These are phyloP conservation scores for Suillus sp. DNA, from an alignment of 768 basidiomycete genomes.

Conservation along the genomic window DNA sequence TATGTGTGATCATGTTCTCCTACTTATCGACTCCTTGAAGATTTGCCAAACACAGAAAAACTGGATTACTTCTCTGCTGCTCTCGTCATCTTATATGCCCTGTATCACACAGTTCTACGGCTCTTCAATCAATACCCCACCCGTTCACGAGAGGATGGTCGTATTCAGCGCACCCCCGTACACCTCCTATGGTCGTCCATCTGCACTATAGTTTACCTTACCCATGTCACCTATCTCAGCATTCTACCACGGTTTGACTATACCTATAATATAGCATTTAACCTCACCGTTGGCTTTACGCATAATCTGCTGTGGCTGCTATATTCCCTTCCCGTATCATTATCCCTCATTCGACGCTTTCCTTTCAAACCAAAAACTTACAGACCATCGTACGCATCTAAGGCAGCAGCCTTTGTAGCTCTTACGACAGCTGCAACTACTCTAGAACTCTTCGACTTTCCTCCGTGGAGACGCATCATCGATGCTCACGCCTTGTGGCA, in stretches of 20 bases:
- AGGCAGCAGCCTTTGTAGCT: constrained; percentile 61
- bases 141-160: constrained; percentile 25
- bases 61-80: constrained; percentile 96
- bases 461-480: constrained; percentile 70
- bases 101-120: constrained; percentile 79
- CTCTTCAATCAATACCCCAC: constrained; percentile 70
- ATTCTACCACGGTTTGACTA: constrained; percentile 86
- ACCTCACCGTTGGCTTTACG: constrained; percentile 68
- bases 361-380: constrained; percentile 56
- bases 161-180: constrained; percentile 18
- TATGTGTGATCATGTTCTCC: constrained; percentile 8
- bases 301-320: constrained; percentile 85
- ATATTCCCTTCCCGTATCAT: constrained; percentile 60
- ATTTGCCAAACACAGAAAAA: constrained; percentile 81
- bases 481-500: constrained; percentile 98
- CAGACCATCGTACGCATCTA: constrained; percentile 54
- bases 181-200: constrained; percentile 47
- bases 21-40: constrained; percentile 40
- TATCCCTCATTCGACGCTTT: constrained; percentile 55
- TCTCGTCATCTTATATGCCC: constrained; percentile 74
- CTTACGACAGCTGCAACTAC: constrained; percentile 73
- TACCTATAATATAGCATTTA: constrained; percentile 89
- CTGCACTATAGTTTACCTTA: constrained; percentile 58
- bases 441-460: constrained; percentile 91
- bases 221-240: constrained; percentile 79